These are phyloP conservation scores for Lindgomyces ingoldianus DNA, from an alignment of 495 filamentous ascomycete genomes.

Conservation along the genomic window DNA sequence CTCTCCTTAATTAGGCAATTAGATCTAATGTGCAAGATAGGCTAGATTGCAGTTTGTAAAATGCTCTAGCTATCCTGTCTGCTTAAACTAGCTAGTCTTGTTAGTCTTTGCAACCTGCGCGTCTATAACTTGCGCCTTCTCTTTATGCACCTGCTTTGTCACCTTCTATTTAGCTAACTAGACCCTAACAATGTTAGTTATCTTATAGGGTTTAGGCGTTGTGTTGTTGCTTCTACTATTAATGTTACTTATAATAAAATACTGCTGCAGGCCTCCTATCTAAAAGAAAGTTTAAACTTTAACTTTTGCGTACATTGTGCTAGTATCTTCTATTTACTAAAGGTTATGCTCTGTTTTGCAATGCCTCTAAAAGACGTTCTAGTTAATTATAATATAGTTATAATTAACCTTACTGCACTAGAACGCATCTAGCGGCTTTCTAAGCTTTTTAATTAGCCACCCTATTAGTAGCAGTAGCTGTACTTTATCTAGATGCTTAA, in stretches of 20 bases:
- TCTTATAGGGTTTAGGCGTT: not conserved
- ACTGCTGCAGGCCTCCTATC: not conserved
- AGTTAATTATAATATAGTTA: slow-evolving; percentile 3
- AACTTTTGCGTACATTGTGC: not conserved
- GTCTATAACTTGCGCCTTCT: slow-evolving; percentile 10
- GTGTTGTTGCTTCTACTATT: not conserved
- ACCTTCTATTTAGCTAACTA: slow-evolving; percentile 7
- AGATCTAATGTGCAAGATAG: slow-evolving; percentile 9
- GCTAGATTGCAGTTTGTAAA: slow-evolving; percentile 9
- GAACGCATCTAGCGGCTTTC: not conserved
- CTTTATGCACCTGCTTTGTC: slow-evolving; percentile 3
- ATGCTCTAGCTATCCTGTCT: slow-evolving; percentile 15
- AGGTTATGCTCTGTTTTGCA: not conserved
- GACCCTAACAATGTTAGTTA: not conserved
- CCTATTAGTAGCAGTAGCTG: not conserved
- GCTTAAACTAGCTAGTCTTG: slow-evolving; percentile 10
- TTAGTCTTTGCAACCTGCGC: slow-evolving; percentile 7
- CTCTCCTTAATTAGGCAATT: slow-evolving; percentile 5
- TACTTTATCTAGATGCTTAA: not conserved
- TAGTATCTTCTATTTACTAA: not conserved
- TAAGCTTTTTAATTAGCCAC: slow-evolving; percentile 5
- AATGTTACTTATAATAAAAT: slow-evolving; percentile 11
- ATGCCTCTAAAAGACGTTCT: not conserved
- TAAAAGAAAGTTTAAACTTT: slow-evolving; percentile 15
- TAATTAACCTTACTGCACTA: not conserved